Conservation (phyloP, 1,139 yeast genomes). For the Petasospora rhodanensis region DNA sequence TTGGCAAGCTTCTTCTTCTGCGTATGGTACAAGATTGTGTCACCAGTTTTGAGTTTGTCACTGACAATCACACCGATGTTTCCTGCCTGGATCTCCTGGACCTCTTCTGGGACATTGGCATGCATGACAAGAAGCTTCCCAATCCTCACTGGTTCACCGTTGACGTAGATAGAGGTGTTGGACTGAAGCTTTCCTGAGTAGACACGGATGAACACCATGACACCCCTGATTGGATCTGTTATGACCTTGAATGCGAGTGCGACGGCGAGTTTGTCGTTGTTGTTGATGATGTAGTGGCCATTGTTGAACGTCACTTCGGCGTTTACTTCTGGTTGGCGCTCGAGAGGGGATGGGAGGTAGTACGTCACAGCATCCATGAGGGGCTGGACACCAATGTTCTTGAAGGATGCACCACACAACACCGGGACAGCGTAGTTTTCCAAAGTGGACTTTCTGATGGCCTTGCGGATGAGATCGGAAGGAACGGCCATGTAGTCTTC, state of each 20-base stretch:
- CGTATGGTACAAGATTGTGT: conserved; percentile 63
- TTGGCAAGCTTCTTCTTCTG: conserved; percentile 27
- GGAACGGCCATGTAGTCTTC: conserved; percentile 70
- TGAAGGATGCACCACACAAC: conserved; percentile 88
- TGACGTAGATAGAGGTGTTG: conserved; percentile 52
- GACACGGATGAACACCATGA: conserved; percentile 81
- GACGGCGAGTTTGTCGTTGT: conserved; percentile 56
- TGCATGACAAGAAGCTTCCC: conserved; percentile 78
- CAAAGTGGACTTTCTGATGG: conserved; percentile 63
- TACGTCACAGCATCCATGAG: conserved; percentile 75
- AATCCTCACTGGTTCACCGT: conserved; percentile 63
- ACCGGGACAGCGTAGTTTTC: conserved; percentile 65
- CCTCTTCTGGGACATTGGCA: conserved; percentile 80
- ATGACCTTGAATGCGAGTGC: conserved; percentile 90
- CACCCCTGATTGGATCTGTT: conserved; percentile 79
- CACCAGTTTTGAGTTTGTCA: conserved; percentile 79
- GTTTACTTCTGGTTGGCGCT: conserved; percentile 55
- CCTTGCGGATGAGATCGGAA: conserved; percentile 41
- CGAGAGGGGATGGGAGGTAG: conserved; percentile 80
- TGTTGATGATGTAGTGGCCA: conserved; percentile 49
- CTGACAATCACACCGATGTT: conserved; percentile 78
- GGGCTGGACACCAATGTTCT: conserved; percentile 93
- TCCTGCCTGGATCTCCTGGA: conserved; percentile 59
- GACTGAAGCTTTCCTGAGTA: conserved; percentile 73
- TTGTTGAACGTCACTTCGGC: conserved; percentile 34